Evolutionary conservation across 768 basidiomycete genomes (phyloP), one percentile per base, ranked within the genome.

Genomic region (Pulveroboletus sp.): DNA sequence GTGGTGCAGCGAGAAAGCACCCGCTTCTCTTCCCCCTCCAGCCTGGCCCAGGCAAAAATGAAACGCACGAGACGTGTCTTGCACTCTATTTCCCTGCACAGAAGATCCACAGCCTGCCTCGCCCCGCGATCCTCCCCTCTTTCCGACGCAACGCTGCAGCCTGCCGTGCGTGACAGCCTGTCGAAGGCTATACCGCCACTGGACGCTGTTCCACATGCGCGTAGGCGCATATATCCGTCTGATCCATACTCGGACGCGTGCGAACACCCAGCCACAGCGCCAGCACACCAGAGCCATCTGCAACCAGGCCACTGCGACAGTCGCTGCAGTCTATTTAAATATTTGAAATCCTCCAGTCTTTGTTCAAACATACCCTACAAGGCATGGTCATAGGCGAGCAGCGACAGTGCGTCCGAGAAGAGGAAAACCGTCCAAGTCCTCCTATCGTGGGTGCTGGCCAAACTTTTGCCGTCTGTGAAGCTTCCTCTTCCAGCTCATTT

Each of bases 161-260:
- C 58, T 57, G 48, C 59, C 48, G 52, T 51, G 47, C 37, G 32
- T 62, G 61, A 51, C 61, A 57, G 48, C 62, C 42, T 47, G 54
- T 64, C 59, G 52, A 52, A 54, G 54, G 52, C 44, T 17, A 58
- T 53, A 61, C 61, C 48, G 53, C 58, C 32, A 60, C 55, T 52
- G 58, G 61, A 7, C 26, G 14, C 45, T 18, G 39, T 52, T 41
- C 49, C 49, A 57, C 39, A 15, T 21, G 36, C 43, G 36, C 43
- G 43, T 49, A 56, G 59, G 32, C 54, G 51, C 41, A 24, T 24
- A 7, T n/a, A 21, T 21, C 21, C 21, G 21, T 21, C 21, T 21
- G 21, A 21, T 17, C 15, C 5, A 28, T 28, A 28, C 27, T 28
- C 27, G 8, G 33, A 35, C 15, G 36, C 38, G 37, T 40, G 14